phyloP scores from a whole-genome alignment of 768 basidiomycete genomes.

The Wakefieldia striispora region DNA sequence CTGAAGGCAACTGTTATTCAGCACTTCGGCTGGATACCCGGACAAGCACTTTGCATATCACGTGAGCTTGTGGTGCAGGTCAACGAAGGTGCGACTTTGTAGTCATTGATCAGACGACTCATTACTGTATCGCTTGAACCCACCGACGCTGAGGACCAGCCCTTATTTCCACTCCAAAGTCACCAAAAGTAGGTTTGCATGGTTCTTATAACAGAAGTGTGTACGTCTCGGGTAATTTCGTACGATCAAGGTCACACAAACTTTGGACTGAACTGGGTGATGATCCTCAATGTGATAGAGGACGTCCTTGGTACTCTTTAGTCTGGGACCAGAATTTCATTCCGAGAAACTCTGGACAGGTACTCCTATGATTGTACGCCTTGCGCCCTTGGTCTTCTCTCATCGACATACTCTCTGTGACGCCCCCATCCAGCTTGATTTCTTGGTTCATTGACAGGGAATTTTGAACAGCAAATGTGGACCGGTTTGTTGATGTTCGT shows the following conservation, averaged over 20 bases:
- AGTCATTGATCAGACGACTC: slow-evolving; percentile 32
- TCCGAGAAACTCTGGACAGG: slow-evolving; percentile 29
- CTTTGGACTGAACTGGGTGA: background rate
- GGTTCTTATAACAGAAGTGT: slow-evolving; percentile 10
- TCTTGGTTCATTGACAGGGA: no score
- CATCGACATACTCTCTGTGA: slow-evolving; percentile 47
- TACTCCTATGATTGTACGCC: slow-evolving; percentile 38
- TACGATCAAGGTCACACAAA: slow-evolving; percentile 41
- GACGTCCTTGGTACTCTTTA: slow-evolving; percentile 37
- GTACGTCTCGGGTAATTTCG: slow-evolving; percentile 51
- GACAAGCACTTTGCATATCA: slow-evolving; percentile 37
- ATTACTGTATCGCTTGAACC: slow-evolving; percentile 40
- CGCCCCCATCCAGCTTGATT: slow-evolving; percentile 39
- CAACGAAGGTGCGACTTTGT: slow-evolving; percentile 33
- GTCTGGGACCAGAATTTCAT: slow-evolving; percentile 2
- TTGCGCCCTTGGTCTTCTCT: slow-evolving; percentile 34
- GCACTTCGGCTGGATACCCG: slow-evolving; percentile 19
- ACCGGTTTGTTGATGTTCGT: no score
- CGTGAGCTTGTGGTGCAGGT: slow-evolving; percentile 21
- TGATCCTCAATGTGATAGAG: slow-evolving; percentile 29
- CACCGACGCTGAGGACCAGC: slow-evolving; percentile 35
- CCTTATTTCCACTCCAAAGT: slow-evolving; percentile 11
- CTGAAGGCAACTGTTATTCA: slow-evolving; percentile 45
- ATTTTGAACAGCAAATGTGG: no score
- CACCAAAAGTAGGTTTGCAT: background rate